phyloP scores from a whole-genome alignment of 768 basidiomycete genomes.

The Nidula microcarpa region DNA sequence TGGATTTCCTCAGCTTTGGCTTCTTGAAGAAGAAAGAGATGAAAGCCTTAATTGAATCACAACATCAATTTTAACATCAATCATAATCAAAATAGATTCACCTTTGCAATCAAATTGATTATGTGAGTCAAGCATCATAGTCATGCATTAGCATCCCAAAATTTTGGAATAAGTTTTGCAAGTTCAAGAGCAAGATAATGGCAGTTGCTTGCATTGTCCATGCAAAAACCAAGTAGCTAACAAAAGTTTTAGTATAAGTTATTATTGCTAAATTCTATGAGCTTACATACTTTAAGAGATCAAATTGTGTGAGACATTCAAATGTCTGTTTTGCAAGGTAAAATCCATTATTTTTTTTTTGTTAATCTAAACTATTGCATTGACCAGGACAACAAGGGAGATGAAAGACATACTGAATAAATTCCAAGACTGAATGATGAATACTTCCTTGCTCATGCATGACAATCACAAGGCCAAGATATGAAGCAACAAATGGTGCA shows the following conservation, averaged over 20 bases:
- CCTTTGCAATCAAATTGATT: no score
- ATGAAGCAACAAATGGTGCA: no score
- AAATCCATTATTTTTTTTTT: slow-evolving; percentile 18
- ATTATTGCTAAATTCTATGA: slow-evolving; percentile 10
- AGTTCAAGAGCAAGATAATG: slow-evolving; percentile 17
- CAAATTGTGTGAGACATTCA: slow-evolving; percentile 21
- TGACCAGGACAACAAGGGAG: slow-evolving; percentile 13
- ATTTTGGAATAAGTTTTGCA: slow-evolving; percentile 13
- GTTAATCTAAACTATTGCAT: slow-evolving; percentile 13
- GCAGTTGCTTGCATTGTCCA: slow-evolving; percentile 18
- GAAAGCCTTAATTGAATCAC: no score
- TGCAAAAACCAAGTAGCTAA: slow-evolving; percentile 27
- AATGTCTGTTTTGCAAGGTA: slow-evolving; percentile 20
- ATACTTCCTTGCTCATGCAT: slow-evolving; percentile 4
- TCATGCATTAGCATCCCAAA: slow-evolving; percentile 7
- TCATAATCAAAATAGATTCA: no score
- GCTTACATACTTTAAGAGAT: slow-evolving; percentile 8
- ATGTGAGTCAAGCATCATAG: no score
- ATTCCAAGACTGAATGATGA: slow-evolving; percentile 25
- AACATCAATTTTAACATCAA: no score
- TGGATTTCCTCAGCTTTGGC: no score
- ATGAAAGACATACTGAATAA: slow-evolving; percentile 19
- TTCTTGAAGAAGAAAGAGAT: no score
- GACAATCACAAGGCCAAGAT: no score
- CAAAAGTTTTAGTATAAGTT: neutral